Percentiles rank a stretch among this genome's conserved stretches.
Evolutionary conservation across 768 basidiomycete species (phyloP).

Genomic region (Mycena amicta): DNA sequence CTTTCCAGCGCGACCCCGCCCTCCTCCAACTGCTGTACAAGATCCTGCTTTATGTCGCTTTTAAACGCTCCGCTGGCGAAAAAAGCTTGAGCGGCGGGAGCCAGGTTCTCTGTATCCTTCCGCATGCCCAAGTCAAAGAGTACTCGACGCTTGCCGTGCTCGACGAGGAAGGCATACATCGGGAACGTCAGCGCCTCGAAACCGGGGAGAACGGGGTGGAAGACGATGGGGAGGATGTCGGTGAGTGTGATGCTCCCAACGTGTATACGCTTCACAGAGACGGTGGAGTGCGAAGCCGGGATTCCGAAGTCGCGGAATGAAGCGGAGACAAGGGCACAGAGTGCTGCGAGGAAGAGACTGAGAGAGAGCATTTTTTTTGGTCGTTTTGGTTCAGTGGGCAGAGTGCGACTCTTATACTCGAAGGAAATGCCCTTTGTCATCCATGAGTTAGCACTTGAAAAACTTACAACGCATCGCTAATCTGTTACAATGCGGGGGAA

Average conservation of each 20-base stretch:
- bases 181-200: conserved; percentile 3
- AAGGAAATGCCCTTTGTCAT: not conserved
- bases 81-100: not conserved
- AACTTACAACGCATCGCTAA: no score
- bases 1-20: conserved; percentile 8
- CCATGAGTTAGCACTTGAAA: no score
- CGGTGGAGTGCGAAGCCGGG: no score
- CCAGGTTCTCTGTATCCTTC: conserved; percentile 9
- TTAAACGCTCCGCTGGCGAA: not conserved
- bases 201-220: conserved; percentile 5
- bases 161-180: conserved; percentile 11
- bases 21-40: conserved; percentile 7
- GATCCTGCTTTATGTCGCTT: not conserved
- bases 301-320: no score
- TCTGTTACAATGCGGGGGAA: no score
- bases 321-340: no score
- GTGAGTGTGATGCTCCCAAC: no score
- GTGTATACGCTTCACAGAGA: no score
- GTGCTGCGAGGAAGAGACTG: not conserved
- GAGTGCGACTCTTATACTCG: not conserved
- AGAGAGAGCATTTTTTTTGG: not conserved
- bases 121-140: conserved; percentile 21
- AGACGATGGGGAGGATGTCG: no score
- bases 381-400: not conserved
- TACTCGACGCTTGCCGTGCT: conserved; percentile 10